A percentile compares a stretch with the other conserved stretches of the same genome.
Evolutionary conservation across 192 early-diverging fungal species (phyloP).

Genomic region (Linnemannia schmuckeri): DNA sequence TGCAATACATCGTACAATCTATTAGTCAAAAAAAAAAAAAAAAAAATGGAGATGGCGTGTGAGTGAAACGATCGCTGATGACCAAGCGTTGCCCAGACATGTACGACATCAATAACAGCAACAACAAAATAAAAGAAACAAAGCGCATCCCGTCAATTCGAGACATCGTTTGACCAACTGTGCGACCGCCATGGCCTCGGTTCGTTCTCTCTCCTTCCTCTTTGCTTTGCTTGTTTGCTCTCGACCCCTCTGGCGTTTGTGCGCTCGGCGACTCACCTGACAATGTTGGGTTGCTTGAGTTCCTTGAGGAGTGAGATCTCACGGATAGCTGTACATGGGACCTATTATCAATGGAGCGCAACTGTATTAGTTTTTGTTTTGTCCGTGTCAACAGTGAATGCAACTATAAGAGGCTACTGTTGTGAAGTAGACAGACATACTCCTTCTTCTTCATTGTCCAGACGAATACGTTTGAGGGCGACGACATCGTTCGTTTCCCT

Average conservation of each 20-base stretch:
- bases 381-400: background rate
- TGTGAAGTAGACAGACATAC: slow-evolving; percentile 69
- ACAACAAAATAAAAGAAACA: background rate
- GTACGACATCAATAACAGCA: background rate
- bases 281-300: slow-evolving; percentile 87
- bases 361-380: background rate
- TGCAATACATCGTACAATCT: slow-evolving; percentile 97
- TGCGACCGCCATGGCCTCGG: background rate
- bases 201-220: background rate
- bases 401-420: too few relatives aligned
- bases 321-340: slow-evolving; percentile 88
- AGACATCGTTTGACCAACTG: background rate
- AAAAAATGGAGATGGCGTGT: background rate
- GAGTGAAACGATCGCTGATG: background rate
- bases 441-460: slow-evolving; percentile 92
- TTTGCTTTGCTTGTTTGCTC: background rate
- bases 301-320: slow-evolving; percentile 91
- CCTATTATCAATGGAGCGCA: slow-evolving; percentile 44
- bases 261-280: slow-evolving; percentile 66
- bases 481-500: slow-evolving; percentile 95
- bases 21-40: slow-evolving; percentile 15
- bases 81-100: background rate
- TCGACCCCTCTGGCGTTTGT: background rate
- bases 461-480: slow-evolving; percentile 93
- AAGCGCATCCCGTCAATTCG: background rate